Conservation (phyloP, 129 eudicot species). For the Flaveria robusta region DNA sequence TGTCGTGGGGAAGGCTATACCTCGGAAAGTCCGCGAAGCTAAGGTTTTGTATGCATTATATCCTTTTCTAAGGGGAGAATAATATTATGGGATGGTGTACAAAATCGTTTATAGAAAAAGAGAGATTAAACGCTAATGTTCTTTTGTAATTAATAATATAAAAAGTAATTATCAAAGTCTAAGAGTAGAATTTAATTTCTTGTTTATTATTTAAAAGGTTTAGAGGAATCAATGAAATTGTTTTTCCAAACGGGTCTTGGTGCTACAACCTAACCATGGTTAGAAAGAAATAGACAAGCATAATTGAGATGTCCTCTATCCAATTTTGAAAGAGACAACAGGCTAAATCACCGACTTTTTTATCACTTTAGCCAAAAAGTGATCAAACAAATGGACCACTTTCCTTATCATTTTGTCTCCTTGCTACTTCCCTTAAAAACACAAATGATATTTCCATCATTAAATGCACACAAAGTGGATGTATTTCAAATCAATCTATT, state of each 20-base stretch:
- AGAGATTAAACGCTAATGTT: too few relatives aligned
- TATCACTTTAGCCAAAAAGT: conserved; percentile 34
- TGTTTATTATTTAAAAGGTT: not conserved
- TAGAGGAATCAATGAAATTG: not conserved
- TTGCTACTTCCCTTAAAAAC: not conserved
- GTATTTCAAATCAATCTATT: not conserved
- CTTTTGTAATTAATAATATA: not conserved
- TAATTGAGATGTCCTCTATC: conserved; percentile 34
- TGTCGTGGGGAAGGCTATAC: too few relatives aligned
- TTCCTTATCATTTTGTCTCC: conserved; percentile 33
- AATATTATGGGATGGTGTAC: too few relatives aligned
- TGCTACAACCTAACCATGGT: conserved; percentile 9
- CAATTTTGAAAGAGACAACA: conserved; percentile 34
- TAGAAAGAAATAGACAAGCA: not conserved
- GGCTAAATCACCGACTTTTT: conserved; percentile 36
- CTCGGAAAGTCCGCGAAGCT: too few relatives aligned
- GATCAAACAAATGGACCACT: conserved; percentile 33
- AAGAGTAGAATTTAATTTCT: not conserved
- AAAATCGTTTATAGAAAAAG: too few relatives aligned
- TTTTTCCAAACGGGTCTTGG: not conserved
- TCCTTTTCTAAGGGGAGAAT: too few relatives aligned
- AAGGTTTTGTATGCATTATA: too few relatives aligned
- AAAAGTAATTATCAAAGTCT: not conserved
- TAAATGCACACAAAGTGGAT: not conserved
- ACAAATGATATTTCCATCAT: conserved; percentile 12